Conservation (phyloP, 495 filamentous ascomycete species). For the Aspergillus sclerotiicarbonarius region DNA sequence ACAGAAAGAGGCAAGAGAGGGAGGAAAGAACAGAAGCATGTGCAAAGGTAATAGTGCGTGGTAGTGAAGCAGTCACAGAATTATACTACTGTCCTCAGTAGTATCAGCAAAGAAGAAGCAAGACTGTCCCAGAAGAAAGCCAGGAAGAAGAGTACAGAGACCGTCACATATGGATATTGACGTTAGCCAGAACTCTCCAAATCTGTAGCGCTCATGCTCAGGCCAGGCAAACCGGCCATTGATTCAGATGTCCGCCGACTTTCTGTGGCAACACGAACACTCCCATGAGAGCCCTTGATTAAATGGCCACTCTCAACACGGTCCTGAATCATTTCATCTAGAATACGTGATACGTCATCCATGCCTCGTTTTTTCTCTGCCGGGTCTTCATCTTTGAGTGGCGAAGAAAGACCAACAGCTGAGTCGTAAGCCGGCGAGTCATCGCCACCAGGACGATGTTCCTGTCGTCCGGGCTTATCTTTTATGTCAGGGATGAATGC, state of each 20-base stretch:
- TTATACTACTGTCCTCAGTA: not conserved
- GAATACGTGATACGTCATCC: slow-evolving; percentile 83
- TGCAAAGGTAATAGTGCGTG: too few relatives aligned
- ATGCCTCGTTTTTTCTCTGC: slow-evolving; percentile 66
- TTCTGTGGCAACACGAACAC: slow-evolving; percentile 45
- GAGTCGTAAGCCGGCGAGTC: slow-evolving; percentile 7
- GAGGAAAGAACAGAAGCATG: too few relatives aligned
- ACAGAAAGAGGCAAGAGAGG: not conserved
- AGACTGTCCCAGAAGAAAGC: not conserved
- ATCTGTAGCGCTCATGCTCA: slow-evolving; percentile 23
- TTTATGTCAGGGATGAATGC: slow-evolving; percentile 33
- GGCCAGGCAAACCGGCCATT: slow-evolving; percentile 24
- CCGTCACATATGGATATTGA: not conserved
- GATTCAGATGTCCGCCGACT: slow-evolving; percentile 38
- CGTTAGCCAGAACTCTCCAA: not conserved
- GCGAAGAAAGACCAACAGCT: slow-evolving; percentile 20
- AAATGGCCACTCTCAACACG: slow-evolving; percentile 69
- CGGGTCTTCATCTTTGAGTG: slow-evolving; percentile 27
- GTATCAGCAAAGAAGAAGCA: not conserved
- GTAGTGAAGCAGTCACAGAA: not conserved
- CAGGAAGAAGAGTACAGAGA: not conserved
- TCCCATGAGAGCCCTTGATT: slow-evolving; percentile 57
- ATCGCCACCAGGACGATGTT: not conserved
- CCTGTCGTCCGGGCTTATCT: slow-evolving; percentile 27
- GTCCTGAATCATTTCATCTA: slow-evolving; percentile 93